These are phyloP conservation scores for Heritiera littoralis DNA, from an alignment of 345 rosid species.

Conservation along the genomic window DNA sequence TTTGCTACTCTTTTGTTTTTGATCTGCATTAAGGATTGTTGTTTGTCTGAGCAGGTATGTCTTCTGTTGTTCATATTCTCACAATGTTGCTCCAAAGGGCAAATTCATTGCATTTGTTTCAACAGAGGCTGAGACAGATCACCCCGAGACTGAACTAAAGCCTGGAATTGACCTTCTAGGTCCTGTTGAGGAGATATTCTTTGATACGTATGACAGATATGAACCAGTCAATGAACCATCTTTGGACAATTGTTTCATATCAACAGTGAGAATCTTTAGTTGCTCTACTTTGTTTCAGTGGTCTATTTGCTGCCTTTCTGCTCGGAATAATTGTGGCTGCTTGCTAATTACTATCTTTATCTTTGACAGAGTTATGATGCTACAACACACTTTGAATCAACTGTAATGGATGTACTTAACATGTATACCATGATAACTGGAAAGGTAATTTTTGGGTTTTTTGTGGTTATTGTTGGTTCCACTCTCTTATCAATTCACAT, in stretches of 20 bases:
- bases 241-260: slow-evolving; percentile 86
- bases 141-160: slow-evolving; percentile 76
- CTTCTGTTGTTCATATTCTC: slow-evolving; percentile 93
- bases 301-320: neutral
- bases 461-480: neutral
- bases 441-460: slow-evolving; percentile 55
- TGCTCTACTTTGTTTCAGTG: neutral
- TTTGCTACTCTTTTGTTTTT: slow-evolving; percentile 4
- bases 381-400: slow-evolving; percentile 93
- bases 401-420: slow-evolving; percentile 81
- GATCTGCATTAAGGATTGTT: neutral
- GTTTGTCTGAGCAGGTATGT: slow-evolving; percentile 40
- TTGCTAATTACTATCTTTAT: slow-evolving; percentile 17
- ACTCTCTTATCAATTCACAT: neutral
- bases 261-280: slow-evolving; percentile 57
- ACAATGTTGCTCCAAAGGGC: slow-evolving; percentile 95
- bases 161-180: slow-evolving; percentile 89
- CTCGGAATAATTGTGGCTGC: neutral
- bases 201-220: slow-evolving; percentile 70
- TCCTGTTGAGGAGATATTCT: slow-evolving; percentile 85
- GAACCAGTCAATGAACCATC: slow-evolving; percentile 78
- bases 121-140: slow-evolving; percentile 87
- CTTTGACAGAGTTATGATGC: slow-evolving; percentile 91
- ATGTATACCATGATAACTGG: slow-evolving; percentile 93
- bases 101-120: slow-evolving; percentile 96